Conservation (phyloP, 805 yeast species). For the Cyberlindnera saturnus region DNA sequence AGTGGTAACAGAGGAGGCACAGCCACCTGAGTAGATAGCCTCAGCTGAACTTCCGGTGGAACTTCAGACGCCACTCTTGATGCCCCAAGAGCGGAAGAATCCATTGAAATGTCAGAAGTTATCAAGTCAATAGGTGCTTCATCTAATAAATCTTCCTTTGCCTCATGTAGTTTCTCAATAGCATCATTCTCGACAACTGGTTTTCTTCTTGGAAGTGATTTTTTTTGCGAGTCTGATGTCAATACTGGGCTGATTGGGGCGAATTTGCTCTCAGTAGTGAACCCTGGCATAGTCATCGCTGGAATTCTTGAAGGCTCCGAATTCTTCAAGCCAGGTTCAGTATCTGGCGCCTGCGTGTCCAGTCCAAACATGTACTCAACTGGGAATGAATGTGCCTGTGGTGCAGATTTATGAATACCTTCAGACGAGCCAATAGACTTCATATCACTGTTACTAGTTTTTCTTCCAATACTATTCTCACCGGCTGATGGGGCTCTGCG, state of each 20-base stretch:
- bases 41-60: not conserved
- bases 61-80: too few relatives aligned
- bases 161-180: not conserved
- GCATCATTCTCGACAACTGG: slow-evolving; percentile 16
- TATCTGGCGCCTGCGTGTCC: slow-evolving; percentile 11
- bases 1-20: slow-evolving; percentile 11
- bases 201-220: slow-evolving; percentile 13
- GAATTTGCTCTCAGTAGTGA: slow-evolving; percentile 1
- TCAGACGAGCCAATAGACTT: slow-evolving; percentile 6
- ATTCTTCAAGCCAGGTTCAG: slow-evolving; percentile 7
- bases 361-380: slow-evolving; percentile 20
- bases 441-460: slow-evolving; percentile 7
- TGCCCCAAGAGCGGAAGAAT: too few relatives aligned
- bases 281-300: slow-evolving; percentile 20
- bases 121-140: not conserved
- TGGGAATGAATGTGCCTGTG: slow-evolving; percentile 24
- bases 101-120: too few relatives aligned
- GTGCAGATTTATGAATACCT: slow-evolving; percentile 14
- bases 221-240: slow-evolving; percentile 7
- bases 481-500: slow-evolving; percentile 29
- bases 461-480: slow-evolving; percentile 1
- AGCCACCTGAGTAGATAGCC: not conserved
- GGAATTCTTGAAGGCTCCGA: slow-evolving; percentile 18
- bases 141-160: too few relatives aligned
- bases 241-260: not conserved